Conservation (phyloP, 768 basidiomycete genomes). For the Solioccasus polychromus region DNA sequence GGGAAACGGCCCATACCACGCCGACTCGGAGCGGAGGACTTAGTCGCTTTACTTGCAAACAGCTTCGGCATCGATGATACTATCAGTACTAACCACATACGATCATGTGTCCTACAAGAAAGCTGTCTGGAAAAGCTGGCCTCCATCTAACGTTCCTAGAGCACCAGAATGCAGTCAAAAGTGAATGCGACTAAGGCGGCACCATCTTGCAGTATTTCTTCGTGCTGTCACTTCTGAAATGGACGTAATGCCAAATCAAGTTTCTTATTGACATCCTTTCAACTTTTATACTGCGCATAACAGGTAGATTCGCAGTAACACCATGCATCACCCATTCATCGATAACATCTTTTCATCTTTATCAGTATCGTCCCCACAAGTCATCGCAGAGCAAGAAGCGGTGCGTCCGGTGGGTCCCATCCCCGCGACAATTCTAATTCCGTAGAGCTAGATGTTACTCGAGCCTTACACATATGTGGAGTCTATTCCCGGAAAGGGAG, state of each 20-base stretch:
- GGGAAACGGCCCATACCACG: too few relatives aligned
- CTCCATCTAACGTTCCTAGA: too few relatives aligned
- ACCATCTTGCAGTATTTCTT: too few relatives aligned
- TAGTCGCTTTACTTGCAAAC: too few relatives aligned
- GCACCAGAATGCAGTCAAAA: too few relatives aligned
- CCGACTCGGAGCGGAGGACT: too few relatives aligned
- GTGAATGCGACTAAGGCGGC: too few relatives aligned
- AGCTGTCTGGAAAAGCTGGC: too few relatives aligned
- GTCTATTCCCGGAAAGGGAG: conserved; percentile 86
- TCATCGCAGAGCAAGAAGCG: conserved; percentile 22
- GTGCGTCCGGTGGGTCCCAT: conserved; percentile 11
- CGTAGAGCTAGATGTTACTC: conserved; percentile 46
- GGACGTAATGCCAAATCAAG: not conserved
- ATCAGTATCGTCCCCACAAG: conserved; percentile 22
- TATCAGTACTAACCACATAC: too few relatives aligned
- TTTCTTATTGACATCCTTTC: not conserved
- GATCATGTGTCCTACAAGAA: too few relatives aligned
- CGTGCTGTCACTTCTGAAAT: conserved; percentile 3
- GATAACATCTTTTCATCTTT: conserved; percentile 37
- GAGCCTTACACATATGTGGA: conserved; percentile 89
- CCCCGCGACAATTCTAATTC: not conserved
- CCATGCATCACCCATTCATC: conserved; percentile 33
- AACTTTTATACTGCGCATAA: conserved; percentile 10
- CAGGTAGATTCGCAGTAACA: not conserved
- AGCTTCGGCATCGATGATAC: too few relatives aligned